Conservation (phyloP, 2,329 filamentous ascomycete genomes). For the Phialophora expanda region DNA sequence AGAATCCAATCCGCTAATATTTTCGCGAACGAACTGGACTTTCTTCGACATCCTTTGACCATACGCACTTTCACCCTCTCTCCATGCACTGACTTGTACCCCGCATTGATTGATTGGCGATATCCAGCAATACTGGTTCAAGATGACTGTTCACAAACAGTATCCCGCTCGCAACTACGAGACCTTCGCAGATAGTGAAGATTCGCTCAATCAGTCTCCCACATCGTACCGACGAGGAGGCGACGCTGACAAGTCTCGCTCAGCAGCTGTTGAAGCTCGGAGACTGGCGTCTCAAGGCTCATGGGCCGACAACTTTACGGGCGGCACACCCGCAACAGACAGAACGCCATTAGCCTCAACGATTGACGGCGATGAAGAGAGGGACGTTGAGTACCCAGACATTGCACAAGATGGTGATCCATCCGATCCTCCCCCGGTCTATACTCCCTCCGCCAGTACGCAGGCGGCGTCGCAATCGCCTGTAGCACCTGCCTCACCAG, state of each 20-base stretch:
- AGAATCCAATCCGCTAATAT: neutral
- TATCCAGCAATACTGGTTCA: neutral
- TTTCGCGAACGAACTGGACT: neutral
- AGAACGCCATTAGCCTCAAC: constrained; percentile 31
- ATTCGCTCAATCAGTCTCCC: constrained; percentile 3
- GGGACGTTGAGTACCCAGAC: constrained; percentile 20
- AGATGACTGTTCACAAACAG: constrained; percentile 35
- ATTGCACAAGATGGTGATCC: constrained; percentile 27
- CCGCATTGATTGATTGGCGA: neutral
- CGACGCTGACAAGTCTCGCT: constrained; percentile 35
- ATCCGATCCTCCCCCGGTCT: constrained; percentile 34
- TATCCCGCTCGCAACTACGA: constrained; percentile 32
- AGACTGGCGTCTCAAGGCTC: constrained; percentile 34
- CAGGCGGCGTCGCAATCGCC: constrained; percentile 18
- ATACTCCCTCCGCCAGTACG: constrained; percentile 34
- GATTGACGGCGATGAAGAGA: constrained; percentile 26
- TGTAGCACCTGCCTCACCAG: constrained; percentile 23
- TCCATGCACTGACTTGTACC: constrained; percentile 11
- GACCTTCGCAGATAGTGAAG: constrained; percentile 23
- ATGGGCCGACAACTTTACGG: constrained; percentile 34
- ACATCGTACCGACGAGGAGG: constrained; percentile 24
- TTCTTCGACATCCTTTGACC: neutral
- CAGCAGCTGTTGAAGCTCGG: constrained; percentile 34
- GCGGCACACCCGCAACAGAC: constrained; percentile 32
- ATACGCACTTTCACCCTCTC: neutral